Base-by-base conservation (phyloP, 495 filamentous ascomycete genomes). In the Penicillium lividum region DNA sequence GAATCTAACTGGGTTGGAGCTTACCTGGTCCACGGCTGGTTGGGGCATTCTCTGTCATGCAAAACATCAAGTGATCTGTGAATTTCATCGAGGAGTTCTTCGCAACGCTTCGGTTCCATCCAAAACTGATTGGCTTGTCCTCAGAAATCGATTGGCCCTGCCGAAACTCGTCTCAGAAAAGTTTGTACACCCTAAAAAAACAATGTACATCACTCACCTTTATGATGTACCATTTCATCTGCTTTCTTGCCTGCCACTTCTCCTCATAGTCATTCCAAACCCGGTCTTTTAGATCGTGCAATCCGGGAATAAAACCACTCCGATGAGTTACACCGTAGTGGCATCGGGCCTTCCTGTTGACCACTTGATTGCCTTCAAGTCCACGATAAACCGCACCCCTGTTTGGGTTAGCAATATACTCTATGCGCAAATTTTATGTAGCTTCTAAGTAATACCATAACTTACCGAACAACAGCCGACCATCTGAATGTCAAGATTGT, bases 321-420 rank as follows among this genome's bases (percentile, higher is more conserved):
- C 34, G 30, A 56, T 60, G 63, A 25, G 57, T 49, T 8, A 73
- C 60, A 2, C 82, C 83, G 54, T 84, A 81, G 53, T 84, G 77
- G 53, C 79, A 78, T 31, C 82, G 73, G 5, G 80, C 76, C 57
- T 74, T 74, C 10, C 83, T 75, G 45, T 71, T 77, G 33, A 72
- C 65, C 7, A 86, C 77, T 54, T 53, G 80, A 67, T 64, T 78
- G 53, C 68, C 73, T 55, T 64, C 73, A 42, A 66, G 67, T 60
- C 61, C 68, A 60, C 77, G 61, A 67, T 73, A 51, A 68, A 83
- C 71, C 46, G 84, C 77, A 67, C 77, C 59, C 69, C 76, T 63
- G 70, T 64, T 63, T 69, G 15, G 66, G 65, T 29, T 81, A 77
- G 22, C 80, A 36, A 3, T 22, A 2, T 33, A 9, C 3, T 9